Percentiles rank a stretch among this genome's conserved stretches.
Evolutionary conservation across 2,329 filamentous ascomycete genomes (phyloP).

Genomic region (Colletotrichum truncatum): DNA sequence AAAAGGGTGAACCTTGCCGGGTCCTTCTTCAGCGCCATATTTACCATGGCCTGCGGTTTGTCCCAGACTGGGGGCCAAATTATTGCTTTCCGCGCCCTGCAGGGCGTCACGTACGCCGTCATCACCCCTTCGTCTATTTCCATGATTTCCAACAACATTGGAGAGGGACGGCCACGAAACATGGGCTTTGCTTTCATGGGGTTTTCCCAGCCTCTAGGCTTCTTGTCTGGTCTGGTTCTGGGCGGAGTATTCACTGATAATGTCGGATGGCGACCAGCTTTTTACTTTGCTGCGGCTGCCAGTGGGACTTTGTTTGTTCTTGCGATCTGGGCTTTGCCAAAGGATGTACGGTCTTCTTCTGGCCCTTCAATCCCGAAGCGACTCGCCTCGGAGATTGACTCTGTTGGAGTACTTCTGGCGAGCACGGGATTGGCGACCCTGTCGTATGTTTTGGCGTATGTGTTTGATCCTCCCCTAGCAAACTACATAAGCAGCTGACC

Average conservation of each 20-base stretch:
- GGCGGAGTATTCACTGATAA: conserved; percentile 14
- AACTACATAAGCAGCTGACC: conserved; percentile 33
- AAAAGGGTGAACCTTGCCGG: conserved; percentile 10
- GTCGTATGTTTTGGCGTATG: conserved; percentile 15
- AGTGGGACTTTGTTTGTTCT: conserved; percentile 51
- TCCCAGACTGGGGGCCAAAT: not conserved
- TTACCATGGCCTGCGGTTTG: conserved; percentile 9
- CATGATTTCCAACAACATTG: conserved; percentile 7
- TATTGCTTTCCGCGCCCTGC: conserved; percentile 15
- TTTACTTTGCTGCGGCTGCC: conserved; percentile 6
- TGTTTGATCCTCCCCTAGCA: conserved; percentile 36
- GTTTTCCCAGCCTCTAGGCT: conserved; percentile 3
- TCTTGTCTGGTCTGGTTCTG: conserved; percentile 2
- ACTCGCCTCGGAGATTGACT: conserved; percentile 7
- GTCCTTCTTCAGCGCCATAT: conserved; percentile 4
- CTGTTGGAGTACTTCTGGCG: not conserved
- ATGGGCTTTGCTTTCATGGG: conserved; percentile 42
- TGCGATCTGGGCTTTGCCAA: conserved; percentile 48
- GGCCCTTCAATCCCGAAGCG: conserved; percentile 31
- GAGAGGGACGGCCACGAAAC: conserved; percentile 31
- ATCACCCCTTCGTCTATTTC: conserved; percentile 8
- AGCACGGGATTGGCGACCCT: not conserved
- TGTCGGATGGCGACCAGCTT: conserved; percentile 3
- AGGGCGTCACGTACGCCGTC: conserved; percentile 15
- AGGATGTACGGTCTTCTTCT: conserved; percentile 47